These are phyloP conservation scores for Pichia manshurica DNA, from an alignment of 805 yeast genomes.

Conservation along the genomic window DNA sequence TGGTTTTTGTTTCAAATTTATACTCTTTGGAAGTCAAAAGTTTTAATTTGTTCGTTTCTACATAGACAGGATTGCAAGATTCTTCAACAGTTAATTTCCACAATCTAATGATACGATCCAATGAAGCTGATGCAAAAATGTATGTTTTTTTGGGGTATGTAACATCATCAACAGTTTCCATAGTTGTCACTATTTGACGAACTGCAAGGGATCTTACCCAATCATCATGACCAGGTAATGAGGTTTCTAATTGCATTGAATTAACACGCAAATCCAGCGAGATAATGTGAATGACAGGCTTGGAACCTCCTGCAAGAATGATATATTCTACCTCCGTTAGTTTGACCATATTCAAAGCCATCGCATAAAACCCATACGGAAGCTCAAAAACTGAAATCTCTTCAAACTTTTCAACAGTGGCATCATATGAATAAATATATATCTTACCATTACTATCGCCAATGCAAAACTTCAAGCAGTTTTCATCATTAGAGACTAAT, in stretches of 20 bases:
- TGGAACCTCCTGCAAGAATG: slow-evolving; percentile 72
- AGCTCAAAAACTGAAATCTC: slow-evolving; percentile 31
- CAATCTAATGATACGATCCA: slow-evolving; percentile 84
- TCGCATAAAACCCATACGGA: slow-evolving; percentile 45
- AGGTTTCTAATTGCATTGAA: slow-evolving; percentile 21
- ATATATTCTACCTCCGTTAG: slow-evolving; percentile 34
- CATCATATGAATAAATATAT: slow-evolving; percentile 42
- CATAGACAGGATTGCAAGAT: slow-evolving; percentile 41
- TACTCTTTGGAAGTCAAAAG: slow-evolving; percentile 69
- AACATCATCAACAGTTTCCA: slow-evolving; percentile 12
- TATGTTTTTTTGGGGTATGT: slow-evolving; percentile 38
- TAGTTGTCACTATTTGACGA: slow-evolving; percentile 34
- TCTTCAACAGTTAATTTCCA: slow-evolving; percentile 71
- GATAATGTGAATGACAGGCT: slow-evolving; percentile 42
- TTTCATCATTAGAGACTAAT: slow-evolving; percentile 4
- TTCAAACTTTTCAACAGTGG: slow-evolving; percentile 18
- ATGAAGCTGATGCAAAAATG: slow-evolving; percentile 82
- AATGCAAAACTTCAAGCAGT: slow-evolving; percentile 39
- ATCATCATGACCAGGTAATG: slow-evolving; percentile 87
- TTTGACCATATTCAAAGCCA: slow-evolving; percentile 33
- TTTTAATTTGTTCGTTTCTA: slow-evolving; percentile 43
- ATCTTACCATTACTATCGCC: slow-evolving; percentile 64
- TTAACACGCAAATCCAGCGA: slow-evolving; percentile 25
- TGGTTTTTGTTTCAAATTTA: slow-evolving; percentile 44
- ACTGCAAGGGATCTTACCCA: slow-evolving; percentile 81